A percentile compares a stretch with the other conserved stretches of the same genome.
Evolutionary conservation across 805 yeast species (phyloP).

Genomic region (Kodamaea kaohsiungensis): DNA sequence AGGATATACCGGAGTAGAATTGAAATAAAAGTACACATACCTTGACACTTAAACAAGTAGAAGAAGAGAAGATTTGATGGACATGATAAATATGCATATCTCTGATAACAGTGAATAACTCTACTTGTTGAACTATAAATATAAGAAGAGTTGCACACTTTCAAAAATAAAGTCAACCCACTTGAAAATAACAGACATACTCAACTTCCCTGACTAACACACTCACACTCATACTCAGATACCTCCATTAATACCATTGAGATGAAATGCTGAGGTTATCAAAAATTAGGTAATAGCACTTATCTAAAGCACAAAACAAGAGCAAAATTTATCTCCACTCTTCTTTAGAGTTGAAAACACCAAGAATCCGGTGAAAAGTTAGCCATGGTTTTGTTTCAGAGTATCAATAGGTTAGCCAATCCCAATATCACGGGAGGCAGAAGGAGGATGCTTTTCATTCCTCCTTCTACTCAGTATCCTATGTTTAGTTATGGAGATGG

Average conservation of each 20-base stretch:
- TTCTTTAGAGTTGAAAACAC: background rate
- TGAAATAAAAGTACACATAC: background rate
- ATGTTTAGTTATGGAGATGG: slow-evolving; percentile 44
- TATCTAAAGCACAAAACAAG: background rate
- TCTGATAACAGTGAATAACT: too few relatives aligned
- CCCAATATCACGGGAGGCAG: slow-evolving; percentile 39
- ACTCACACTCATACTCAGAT: too few relatives aligned
- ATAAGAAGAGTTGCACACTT: too few relatives aligned
- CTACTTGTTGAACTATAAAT: too few relatives aligned
- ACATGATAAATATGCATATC: background rate
- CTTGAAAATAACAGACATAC: too few relatives aligned
- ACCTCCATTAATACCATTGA: background rate
- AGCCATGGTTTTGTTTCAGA: slow-evolving; percentile 40
- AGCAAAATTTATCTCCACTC: background rate
- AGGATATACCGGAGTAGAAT: background rate
- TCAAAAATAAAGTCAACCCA: too few relatives aligned
- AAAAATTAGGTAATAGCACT: background rate
- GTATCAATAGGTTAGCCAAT: slow-evolving; percentile 42
- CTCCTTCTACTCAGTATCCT: slow-evolving; percentile 46
- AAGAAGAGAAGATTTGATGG: background rate
- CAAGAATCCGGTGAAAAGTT: too few relatives aligned
- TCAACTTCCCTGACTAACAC: too few relatives aligned
- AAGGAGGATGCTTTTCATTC: slow-evolving; percentile 42
- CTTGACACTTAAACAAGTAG: background rate
- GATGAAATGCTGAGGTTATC: background rate